Percentiles rank a stretch among this genome's conserved stretches.
These are phyloP conservation scores for Coniferiporia weirii DNA, from an alignment of 1,284 basidiomycete genomes.

Conservation along the genomic window DNA sequence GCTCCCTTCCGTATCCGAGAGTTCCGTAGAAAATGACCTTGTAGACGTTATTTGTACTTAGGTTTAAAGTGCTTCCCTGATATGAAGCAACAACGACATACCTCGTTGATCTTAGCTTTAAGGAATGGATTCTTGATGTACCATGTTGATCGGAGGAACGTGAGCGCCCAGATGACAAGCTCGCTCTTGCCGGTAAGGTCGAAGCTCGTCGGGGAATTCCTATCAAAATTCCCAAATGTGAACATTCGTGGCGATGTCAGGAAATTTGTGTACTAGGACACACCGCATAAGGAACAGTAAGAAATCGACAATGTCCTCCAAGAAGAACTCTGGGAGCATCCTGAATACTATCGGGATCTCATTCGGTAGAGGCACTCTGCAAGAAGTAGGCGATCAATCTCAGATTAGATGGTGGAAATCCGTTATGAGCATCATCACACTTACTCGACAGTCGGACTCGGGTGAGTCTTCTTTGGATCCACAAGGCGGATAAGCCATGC, in stretches of 20 bases:
- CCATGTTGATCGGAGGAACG: constrained; percentile 90
- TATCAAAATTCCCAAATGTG: constrained; percentile 27
- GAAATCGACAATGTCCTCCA: constrained; percentile 94
- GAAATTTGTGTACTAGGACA: constrained; percentile 24
- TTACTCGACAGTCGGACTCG: constrained; percentile 62
- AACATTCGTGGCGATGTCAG: background rate
- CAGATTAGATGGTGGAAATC: background rate
- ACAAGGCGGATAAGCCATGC: constrained; percentile 92
- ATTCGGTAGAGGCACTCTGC: constrained; percentile 77
- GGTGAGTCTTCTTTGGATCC: constrained; percentile 82
- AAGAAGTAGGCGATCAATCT: background rate
- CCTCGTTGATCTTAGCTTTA: constrained; percentile 96
- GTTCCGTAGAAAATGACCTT: constrained; percentile 84
- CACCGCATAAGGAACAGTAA: constrained; percentile 80
- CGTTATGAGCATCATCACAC: constrained; percentile 27
- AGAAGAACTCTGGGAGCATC: constrained; percentile 89
- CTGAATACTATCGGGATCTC: constrained; percentile 84
- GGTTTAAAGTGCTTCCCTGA: background rate
- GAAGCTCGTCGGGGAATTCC: constrained; percentile 76
- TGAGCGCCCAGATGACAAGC: constrained; percentile 85
- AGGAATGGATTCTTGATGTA: constrained; percentile 99
- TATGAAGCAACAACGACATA: constrained; percentile 30
- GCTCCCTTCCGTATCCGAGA: constrained; percentile 70
- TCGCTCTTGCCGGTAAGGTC: constrained; percentile 82
- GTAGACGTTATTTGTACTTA: constrained; percentile 3